A percentile compares a stretch with the other conserved stretches of the same genome.
phyloP scores from a whole-genome alignment of 2,329 filamentous ascomycete genomes.

The Epichloe festucae region DNA sequence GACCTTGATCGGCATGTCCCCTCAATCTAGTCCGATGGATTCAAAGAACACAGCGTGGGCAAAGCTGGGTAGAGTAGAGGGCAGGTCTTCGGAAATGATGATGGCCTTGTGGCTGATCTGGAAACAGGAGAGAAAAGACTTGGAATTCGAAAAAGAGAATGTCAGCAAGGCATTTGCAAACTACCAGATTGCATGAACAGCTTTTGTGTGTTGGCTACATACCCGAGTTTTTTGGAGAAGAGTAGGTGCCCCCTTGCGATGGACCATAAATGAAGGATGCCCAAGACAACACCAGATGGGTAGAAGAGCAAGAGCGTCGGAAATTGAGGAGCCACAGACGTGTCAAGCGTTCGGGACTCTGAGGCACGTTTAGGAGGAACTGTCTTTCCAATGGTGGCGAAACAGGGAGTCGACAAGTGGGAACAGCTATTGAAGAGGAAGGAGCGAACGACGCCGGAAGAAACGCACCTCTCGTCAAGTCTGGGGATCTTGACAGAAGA shows the following conservation, averaged over 20 bases:
- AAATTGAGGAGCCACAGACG: background rate
- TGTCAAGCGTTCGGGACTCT: background rate
- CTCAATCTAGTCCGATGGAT: slow-evolving; percentile 3
- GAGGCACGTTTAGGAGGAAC: background rate
- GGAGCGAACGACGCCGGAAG: background rate
- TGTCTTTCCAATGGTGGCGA: background rate
- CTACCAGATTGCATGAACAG: background rate
- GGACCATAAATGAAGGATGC: background rate
- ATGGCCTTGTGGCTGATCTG: slow-evolving; percentile 6
- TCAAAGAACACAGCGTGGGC: slow-evolving; percentile 3
- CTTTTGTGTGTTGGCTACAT: background rate
- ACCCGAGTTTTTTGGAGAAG: background rate
- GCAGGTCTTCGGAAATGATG: slow-evolving; percentile 5
- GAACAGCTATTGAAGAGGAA: background rate
- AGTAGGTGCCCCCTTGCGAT: slow-evolving; percentile 1
- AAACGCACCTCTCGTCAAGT: background rate
- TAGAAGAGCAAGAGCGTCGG: background rate
- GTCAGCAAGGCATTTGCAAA: slow-evolving; percentile 1
- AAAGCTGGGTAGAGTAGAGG: slow-evolving; percentile 6
- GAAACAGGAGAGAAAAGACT: slow-evolving; percentile 2
- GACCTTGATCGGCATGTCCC: slow-evolving; percentile 12
- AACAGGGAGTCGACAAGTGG: background rate
- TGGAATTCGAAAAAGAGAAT: slow-evolving; percentile 3
- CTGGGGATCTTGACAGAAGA: background rate
- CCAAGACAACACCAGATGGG: background rate